These are phyloP conservation scores for Kazachstania sp. DNA, from an alignment of 1,139 yeast species.

Conservation along the genomic window DNA sequence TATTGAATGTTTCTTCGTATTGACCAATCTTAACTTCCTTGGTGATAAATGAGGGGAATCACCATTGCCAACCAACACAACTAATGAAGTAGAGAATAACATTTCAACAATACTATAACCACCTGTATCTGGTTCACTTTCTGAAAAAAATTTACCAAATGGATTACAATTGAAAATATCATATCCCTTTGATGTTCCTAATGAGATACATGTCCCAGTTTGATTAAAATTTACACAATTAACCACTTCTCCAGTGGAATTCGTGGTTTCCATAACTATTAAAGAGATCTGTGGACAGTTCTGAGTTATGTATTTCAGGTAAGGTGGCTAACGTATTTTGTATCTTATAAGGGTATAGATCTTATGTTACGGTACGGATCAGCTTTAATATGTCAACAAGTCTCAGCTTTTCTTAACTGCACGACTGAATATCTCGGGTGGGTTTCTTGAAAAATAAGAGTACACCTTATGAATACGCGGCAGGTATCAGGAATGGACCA, in stretches of 20 bases:
- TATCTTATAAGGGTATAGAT: too few species aligned
- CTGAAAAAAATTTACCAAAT: conserved; percentile 69
- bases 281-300: not conserved
- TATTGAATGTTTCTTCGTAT: conserved; percentile 65
- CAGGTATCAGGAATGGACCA: too few species aligned
- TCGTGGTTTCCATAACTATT: not conserved
- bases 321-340: too few species aligned
- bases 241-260: conserved; percentile 7
- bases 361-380: too few species aligned
- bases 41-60: conserved; percentile 77
- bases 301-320: too few species aligned
- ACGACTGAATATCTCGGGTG: too few species aligned
- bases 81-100: conserved; percentile 81
- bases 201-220: conserved; percentile 78
- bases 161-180: conserved; percentile 85
- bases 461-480: too few species aligned
- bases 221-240: conserved; percentile 67
- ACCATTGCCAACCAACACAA: conserved; percentile 83
- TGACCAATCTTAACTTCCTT: conserved; percentile 67
- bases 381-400: too few species aligned
- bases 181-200: conserved; percentile 72
- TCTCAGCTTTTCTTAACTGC: too few species aligned
- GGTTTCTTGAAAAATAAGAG: too few species aligned
- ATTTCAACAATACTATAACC: conserved; percentile 75
- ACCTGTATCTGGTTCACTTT: conserved; percentile 33